Conservation (phyloP, 192 early-diverging fungal species). For the Entomortierella beljakovae region DNA sequence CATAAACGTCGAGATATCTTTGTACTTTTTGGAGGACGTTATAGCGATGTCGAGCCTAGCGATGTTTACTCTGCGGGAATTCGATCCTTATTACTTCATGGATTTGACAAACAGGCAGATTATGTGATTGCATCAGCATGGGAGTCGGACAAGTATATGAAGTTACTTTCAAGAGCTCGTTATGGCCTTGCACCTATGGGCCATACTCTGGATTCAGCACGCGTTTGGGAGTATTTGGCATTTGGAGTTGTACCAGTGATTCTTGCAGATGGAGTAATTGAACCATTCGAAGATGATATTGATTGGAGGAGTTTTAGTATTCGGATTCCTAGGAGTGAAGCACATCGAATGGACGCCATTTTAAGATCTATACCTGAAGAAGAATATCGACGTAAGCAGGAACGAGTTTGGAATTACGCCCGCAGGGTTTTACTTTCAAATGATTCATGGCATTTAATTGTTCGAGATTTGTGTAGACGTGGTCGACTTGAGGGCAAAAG, state of each 20-base stretch:
- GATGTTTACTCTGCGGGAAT: conserved; percentile 56
- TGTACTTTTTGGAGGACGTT: conserved; percentile 38
- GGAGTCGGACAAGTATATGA: conserved; percentile 50
- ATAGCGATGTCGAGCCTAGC: conserved; percentile 27
- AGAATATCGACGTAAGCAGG: conserved; percentile 53
- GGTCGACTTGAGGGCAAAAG: conserved; percentile 16
- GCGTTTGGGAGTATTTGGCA: conserved; percentile 63
- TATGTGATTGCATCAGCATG: conserved; percentile 53
- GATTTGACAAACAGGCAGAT: conserved; percentile 45
- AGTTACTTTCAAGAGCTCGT: conserved; percentile 49
- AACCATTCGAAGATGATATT: conserved; percentile 62
- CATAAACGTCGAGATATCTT: conserved; percentile 49
- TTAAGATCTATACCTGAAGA: conserved; percentile 45
- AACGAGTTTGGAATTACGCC: conserved; percentile 54
- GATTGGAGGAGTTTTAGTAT: conserved; percentile 60
- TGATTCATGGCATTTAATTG: conserved; percentile 62
- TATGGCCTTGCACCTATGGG: conserved; percentile 59
- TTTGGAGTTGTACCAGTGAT: conserved; percentile 64
- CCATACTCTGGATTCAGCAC: conserved; percentile 56
- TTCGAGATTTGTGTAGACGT: conserved; percentile 56
- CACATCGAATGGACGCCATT: conserved; percentile 49
- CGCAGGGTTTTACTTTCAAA: conserved; percentile 45
- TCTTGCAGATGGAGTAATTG: conserved; percentile 62
- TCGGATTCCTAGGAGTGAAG: conserved; percentile 52
- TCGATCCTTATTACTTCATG: conserved; percentile 52